phyloP scores from a whole-genome alignment of 768 basidiomycete genomes.

The Cyclocybe aegerita region DNA sequence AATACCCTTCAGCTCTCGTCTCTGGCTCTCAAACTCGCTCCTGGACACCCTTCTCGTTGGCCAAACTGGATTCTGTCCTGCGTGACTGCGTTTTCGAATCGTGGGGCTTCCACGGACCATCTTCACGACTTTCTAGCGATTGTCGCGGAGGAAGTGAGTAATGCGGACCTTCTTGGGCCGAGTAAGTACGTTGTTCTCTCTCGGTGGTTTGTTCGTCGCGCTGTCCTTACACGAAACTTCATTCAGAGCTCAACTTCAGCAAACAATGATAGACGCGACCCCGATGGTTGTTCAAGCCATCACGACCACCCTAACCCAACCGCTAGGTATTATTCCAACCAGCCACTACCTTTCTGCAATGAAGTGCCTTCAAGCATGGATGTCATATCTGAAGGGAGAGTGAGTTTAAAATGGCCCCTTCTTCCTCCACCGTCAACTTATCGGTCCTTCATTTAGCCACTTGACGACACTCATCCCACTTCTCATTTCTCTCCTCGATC shows the following conservation, averaged over 20 bases:
- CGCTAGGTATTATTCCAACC: constrained; percentile 25
- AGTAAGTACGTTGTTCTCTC: constrained; percentile 57
- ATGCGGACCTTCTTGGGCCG: constrained; percentile 71
- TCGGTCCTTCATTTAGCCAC: constrained; percentile 42
- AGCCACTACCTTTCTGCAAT: constrained; percentile 69
- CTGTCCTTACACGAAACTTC: neutral
- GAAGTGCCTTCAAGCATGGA: constrained; percentile 84
- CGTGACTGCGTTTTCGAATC: constrained; percentile 58
- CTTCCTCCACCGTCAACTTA: neutral
- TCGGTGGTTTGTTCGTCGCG: neutral
- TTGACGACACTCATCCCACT: constrained; percentile 65
- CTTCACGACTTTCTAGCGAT: constrained; percentile 80
- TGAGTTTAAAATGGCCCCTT: constrained; percentile 30
- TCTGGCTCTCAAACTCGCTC: constrained; percentile 69
- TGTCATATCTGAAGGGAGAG: constrained; percentile 67
- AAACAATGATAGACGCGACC: constrained; percentile 65
- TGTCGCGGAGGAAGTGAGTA: constrained; percentile 77
- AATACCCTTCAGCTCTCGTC: constrained; percentile 51
- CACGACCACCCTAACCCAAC: constrained; percentile 49
- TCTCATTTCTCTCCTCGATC: constrained; percentile 64
- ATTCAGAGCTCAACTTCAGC: constrained; percentile 58
- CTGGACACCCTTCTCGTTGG: constrained; percentile 60
- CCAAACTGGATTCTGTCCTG: constrained; percentile 74
- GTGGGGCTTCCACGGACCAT: constrained; percentile 57
- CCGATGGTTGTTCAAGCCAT: constrained; percentile 74